A percentile compares a stretch with the other conserved stretches of the same genome.
phyloP scores from a whole-genome alignment of 495 filamentous ascomycete species.

The Penicillium alfredii region DNA sequence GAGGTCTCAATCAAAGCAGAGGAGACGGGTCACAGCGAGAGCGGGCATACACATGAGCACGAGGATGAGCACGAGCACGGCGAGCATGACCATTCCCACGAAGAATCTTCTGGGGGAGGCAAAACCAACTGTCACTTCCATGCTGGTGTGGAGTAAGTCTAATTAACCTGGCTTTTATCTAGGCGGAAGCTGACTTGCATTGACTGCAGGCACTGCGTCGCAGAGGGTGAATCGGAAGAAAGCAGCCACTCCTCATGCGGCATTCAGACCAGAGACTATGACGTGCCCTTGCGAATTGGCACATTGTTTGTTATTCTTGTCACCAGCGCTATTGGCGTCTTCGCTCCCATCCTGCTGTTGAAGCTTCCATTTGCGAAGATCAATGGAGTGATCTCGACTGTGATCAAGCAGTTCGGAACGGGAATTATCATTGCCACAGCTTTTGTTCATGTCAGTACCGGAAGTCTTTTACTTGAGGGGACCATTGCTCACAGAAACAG shows the following conservation, averaged over 20 bases:
- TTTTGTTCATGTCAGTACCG: conserved; percentile 54
- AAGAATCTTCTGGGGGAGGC: conserved; percentile 9
- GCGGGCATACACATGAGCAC: too few relatives aligned
- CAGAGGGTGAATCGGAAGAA: conserved; percentile 29
- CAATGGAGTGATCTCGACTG: conserved; percentile 40
- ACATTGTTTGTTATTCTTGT: conserved; percentile 55
- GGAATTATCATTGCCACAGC: conserved; percentile 68
- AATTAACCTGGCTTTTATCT: neutral
- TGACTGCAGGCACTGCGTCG: conserved; percentile 41
- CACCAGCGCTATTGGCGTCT: conserved; percentile 43
- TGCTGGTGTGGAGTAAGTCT: conserved; percentile 55
- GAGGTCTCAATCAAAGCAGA: conserved; percentile 37
- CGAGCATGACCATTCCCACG: conserved; percentile 2
- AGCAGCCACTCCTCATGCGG: conserved; percentile 31
- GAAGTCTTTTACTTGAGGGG: neutral
- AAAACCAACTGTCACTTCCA: conserved; percentile 54
- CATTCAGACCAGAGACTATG: conserved; percentile 47
- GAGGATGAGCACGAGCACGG: conserved; percentile 4
- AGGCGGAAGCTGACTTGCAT: conserved; percentile 5
- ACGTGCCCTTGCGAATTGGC: conserved; percentile 53
- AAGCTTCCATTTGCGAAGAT: conserved; percentile 26
- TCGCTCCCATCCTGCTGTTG: conserved; percentile 34
- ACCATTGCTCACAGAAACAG: conserved; percentile 25
- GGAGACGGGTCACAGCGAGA: conserved; percentile 11
- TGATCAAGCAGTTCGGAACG: conserved; percentile 66